These are phyloP conservation scores for Colletotrichum melonis DNA, from an alignment of 2,329 filamentous ascomycete genomes.

Conservation along the genomic window DNA sequence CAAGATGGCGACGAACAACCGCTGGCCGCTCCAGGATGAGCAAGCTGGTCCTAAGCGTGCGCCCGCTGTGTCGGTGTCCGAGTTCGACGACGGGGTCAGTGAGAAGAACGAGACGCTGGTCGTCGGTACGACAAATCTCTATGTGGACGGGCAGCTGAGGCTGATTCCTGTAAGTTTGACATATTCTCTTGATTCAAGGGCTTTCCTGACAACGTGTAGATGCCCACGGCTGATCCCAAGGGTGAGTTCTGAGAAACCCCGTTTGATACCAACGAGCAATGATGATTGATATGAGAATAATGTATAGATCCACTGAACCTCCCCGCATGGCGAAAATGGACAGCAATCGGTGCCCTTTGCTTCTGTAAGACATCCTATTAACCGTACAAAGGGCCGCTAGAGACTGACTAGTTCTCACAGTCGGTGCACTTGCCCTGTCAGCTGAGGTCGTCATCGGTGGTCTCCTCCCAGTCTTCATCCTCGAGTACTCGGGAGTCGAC, in stretches of 20 bases:
- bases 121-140: constrained; percentile 39
- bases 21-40: constrained; percentile 31
- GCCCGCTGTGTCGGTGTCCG: neutral
- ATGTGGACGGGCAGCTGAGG: constrained; percentile 36
- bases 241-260: constrained; percentile 24
- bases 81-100: neutral
- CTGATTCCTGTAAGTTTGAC: constrained; percentile 37
- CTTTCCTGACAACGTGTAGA: constrained; percentile 13
- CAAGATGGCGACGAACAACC: constrained; percentile 26
- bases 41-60: constrained; percentile 16
- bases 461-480: constrained; percentile 46
- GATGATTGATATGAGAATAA: neutral
- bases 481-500: constrained; percentile 48
- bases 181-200: neutral
- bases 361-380: constrained; percentile 40
- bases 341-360: constrained; percentile 42
- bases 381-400: neutral
- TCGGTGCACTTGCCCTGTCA: constrained; percentile 43
- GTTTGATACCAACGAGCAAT: neutral
- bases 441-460: constrained; percentile 42
- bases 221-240: constrained; percentile 45
- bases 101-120: constrained; percentile 35
- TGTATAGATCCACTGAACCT: constrained; percentile 44
- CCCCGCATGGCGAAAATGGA: constrained; percentile 44
- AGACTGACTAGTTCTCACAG: constrained; percentile 20